Evolutionary conservation across 768 basidiomycete species (phyloP).

Genomic region (Rhodotorula kratochvilovae): DNA sequence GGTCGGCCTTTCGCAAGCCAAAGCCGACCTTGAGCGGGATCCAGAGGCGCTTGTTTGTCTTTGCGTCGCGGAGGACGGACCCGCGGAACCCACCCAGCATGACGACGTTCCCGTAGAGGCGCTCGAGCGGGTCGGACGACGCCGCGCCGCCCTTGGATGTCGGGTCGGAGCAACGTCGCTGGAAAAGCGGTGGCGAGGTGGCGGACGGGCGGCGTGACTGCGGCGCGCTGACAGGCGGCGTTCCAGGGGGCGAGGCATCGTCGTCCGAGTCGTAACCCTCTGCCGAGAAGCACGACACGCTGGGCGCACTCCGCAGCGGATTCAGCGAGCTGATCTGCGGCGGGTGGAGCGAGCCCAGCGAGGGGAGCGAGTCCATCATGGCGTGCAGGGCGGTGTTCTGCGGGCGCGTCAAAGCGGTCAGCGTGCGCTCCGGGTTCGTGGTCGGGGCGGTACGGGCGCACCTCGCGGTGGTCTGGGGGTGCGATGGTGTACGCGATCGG

Average conservation of each 20-base stretch:
- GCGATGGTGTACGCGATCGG: constrained; percentile 22
- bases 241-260: background rate
- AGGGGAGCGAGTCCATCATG: constrained; percentile 23
- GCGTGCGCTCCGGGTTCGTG: too few species aligned
- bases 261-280: constrained; percentile 18
- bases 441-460: background rate
- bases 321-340: constrained; percentile 13
- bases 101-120: constrained; percentile 34
- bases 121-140: constrained; percentile 21
- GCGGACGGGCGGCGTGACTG: background rate
- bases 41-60: constrained; percentile 31
- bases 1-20: constrained; percentile 30
- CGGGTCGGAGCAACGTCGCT: background rate
- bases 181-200: background rate
- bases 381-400: constrained; percentile 30
- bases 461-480: constrained; percentile 22
- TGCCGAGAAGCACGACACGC: background rate
- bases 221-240: background rate
- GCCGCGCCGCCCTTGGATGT: background rate
- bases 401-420: too few species aligned
- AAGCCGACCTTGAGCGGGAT: constrained; percentile 36
- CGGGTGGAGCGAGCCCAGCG: constrained; percentile 17
- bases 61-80: constrained; percentile 31
- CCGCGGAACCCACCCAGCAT: constrained; percentile 40
- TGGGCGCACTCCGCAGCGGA: background rate